Percentiles rank a stretch among this genome's conserved stretches.
phyloP scores from a whole-genome alignment of 495 filamentous ascomycete genomes.

The Penicillium riverlandense region DNA sequence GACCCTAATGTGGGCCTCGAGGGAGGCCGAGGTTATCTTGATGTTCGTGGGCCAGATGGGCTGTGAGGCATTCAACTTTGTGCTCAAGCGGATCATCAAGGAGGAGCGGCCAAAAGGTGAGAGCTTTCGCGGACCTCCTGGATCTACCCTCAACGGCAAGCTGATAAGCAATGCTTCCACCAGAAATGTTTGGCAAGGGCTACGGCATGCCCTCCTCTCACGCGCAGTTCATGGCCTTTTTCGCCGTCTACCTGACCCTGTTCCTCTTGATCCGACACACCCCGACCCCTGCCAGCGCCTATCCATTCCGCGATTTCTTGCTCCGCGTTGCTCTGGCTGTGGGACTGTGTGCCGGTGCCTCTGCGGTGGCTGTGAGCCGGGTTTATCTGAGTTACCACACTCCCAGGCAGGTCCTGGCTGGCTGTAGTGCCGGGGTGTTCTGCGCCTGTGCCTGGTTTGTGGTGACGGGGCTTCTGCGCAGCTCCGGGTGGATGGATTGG shows the following conservation, averaged over 20 bases:
- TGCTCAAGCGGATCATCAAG: constrained; percentile 81
- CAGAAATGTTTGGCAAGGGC: constrained; percentile 83
- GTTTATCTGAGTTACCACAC: constrained; percentile 96
- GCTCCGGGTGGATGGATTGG: constrained; percentile 61
- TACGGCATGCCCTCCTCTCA: constrained; percentile 99
- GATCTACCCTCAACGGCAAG: no score
- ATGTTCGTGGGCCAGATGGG: constrained; percentile 89
- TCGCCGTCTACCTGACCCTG: constrained; percentile 71
- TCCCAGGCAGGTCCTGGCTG: constrained; percentile 74
- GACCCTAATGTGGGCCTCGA: constrained; percentile 80
- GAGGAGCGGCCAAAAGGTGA: constrained; percentile 77
- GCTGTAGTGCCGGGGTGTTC: constrained; percentile 59
- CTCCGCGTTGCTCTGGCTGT: constrained; percentile 52
- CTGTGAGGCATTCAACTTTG: constrained; percentile 91
- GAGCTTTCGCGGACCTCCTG: constrained; percentile 9
- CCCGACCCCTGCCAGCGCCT: constrained; percentile 42
- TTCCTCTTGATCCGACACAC: constrained; percentile 76
- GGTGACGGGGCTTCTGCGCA: constrained; percentile 56
- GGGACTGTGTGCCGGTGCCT: constrained; percentile 52
- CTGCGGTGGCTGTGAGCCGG: constrained; percentile 66
- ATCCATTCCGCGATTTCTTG: constrained; percentile 43
- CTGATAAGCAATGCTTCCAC: background rate
- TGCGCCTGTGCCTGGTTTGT: constrained; percentile 76
- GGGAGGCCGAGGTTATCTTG: constrained; percentile 82
- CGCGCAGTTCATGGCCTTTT: constrained; percentile 89